Base-by-base conservation (phyloP, 2,329 filamentous ascomycete species). In the Ophiosphaerella herpotricha region DNA sequence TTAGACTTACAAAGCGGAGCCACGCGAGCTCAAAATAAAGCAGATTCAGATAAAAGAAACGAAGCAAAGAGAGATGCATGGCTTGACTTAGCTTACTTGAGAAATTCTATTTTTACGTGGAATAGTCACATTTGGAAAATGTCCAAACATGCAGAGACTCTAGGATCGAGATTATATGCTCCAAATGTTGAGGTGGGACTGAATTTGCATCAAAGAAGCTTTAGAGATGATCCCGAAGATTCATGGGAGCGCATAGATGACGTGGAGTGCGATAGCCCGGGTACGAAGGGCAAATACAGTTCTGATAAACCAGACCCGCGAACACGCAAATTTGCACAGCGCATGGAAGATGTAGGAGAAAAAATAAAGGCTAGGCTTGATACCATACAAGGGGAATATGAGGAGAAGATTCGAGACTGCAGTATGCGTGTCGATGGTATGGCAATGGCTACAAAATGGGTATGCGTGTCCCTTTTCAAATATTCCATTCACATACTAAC, bases 371-470 rank as follows among this genome's bases (percentile, higher is more conserved):
- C 14, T 1, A 48, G 61, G 11, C 43, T 63, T 8, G 23, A 32
- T 3, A 26, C 48, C 7, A 59, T 64, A 7, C 21, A 39, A 7
- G 57, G 53, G 12, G 61, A 64, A 36, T 61, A 62, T 34, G 55
- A 61, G 5, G 61, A 59, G 9, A 61, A 57, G 45, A 64, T 61
- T 13, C 37, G 56, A 47, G 56, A 59, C 39, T 62, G 56, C 23
- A 63, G 48, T 0, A 63, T 63, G 57, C 59, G 61, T 23, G 35
- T 63, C 1, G 61, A 63, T 37, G 61, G 59, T 2, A 64, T 64
- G 57, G 59, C 61, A 0, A 64, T 64, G 57, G 54, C 61, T 1
- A 64, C 59, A 23, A 59, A 64, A 57, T 64, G 61, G 61, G 57
- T 55, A 48, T 29, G 26, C 6, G 3, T 29, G 26, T 7, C 11